Conservation (phyloP, 805 yeast genomes). For the Spathaspora passalidarum region DNA sequence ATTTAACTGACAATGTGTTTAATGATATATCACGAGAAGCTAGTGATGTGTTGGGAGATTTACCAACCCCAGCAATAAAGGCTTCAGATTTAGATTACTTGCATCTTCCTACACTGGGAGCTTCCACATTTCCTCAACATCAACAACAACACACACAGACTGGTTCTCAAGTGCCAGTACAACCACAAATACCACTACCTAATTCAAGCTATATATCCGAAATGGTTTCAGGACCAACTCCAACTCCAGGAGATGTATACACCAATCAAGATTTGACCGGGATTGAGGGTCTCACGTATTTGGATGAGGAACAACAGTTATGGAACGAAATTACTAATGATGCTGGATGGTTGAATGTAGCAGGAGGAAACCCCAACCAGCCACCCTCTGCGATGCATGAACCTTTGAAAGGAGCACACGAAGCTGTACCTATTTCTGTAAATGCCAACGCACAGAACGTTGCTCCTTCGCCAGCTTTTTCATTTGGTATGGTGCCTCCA, state of each 20-base stretch:
- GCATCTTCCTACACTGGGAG: slow-evolving; percentile 13
- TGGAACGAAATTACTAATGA: slow-evolving; percentile 80
- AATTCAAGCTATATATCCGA: slow-evolving; percentile 1
- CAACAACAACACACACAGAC: background rate
- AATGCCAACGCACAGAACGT: background rate
- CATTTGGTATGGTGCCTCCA: slow-evolving; percentile 1
- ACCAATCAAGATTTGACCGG: slow-evolving; percentile 37
- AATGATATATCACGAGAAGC: slow-evolving; percentile 1
- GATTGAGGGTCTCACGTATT: slow-evolving; percentile 40
- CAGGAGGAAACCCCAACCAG: slow-evolving; percentile 7
- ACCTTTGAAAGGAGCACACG: background rate
- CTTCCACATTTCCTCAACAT: slow-evolving; percentile 4
- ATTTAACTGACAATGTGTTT: background rate
- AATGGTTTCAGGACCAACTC: background rate
- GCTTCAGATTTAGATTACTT: slow-evolving; percentile 21
- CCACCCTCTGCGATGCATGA: background rate
- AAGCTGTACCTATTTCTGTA: background rate
- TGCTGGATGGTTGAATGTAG: slow-evolving; percentile 64
- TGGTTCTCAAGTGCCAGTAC: background rate
- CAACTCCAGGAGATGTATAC: slow-evolving; percentile 26
- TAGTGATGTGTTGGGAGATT: background rate
- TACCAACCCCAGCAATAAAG: slow-evolving; percentile 5
- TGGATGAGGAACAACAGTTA: slow-evolving; percentile 47
- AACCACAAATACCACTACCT: background rate
- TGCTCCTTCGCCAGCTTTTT: background rate